These are phyloP conservation scores for Taphrina betulina DNA, from an alignment of 1,139 yeast genomes.

Conservation along the genomic window DNA sequence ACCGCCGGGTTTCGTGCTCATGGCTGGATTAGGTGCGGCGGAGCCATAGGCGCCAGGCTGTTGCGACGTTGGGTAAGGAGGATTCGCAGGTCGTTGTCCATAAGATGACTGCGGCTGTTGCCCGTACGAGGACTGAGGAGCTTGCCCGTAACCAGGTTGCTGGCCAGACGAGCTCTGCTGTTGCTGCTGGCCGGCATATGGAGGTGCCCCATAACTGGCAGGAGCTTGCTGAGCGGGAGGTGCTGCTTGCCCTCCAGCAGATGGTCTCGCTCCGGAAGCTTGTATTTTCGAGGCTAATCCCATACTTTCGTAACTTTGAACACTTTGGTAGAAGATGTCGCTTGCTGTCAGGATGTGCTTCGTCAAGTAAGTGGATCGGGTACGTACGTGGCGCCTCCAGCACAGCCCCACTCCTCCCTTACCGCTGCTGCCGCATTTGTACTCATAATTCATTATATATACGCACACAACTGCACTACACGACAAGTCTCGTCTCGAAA, in stretches of 20 bases:
- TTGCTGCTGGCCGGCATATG: too few species aligned
- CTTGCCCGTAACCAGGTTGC: neutral
- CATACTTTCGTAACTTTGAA: too few species aligned
- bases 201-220: slow-evolving; percentile 9
- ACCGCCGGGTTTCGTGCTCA: slow-evolving; percentile 18
- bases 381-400: slow-evolving; percentile 1
- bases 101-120: slow-evolving; percentile 1
- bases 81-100: neutral
- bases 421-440: neutral
- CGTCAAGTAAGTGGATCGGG: too few species aligned
- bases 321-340: too few species aligned
- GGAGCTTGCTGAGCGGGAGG: slow-evolving; percentile 11
- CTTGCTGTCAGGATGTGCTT: too few species aligned
- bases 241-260: slow-evolving; percentile 7
- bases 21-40: slow-evolving; percentile 4
- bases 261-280: slow-evolving; percentile 15
- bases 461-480: too few species aligned
- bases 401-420: neutral
- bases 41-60: slow-evolving; percentile 11
- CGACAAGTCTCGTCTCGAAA: too few species aligned
- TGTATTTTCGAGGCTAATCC: slow-evolving; percentile 29
- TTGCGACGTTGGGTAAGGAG: neutral
- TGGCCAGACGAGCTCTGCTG: slow-evolving; percentile 11
- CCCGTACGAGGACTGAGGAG: slow-evolving; percentile 3
- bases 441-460: slow-evolving; percentile 1